phyloP scores from a whole-genome alignment of 768 basidiomycete genomes.

The Russula sp. region DNA sequence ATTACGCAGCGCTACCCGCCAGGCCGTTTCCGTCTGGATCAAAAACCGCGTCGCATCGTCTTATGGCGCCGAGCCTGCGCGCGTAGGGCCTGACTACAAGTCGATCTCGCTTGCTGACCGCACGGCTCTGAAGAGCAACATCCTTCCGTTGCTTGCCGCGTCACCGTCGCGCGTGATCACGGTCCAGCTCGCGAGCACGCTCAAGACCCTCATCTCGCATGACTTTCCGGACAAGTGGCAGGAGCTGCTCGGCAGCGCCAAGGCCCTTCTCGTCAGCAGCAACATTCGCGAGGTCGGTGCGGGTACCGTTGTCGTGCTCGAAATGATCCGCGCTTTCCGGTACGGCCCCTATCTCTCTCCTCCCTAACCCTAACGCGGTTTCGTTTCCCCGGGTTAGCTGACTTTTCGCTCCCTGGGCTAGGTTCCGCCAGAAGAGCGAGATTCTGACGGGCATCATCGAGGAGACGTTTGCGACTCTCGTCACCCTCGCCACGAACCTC shows the following conservation, averaged over 20 bases:
- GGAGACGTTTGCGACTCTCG: constrained; percentile 68
- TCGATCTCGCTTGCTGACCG: constrained; percentile 66
- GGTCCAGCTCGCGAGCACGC: constrained; percentile 64
- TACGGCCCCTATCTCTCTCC: constrained; percentile 30
- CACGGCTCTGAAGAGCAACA: constrained; percentile 58
- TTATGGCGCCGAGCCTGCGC: constrained; percentile 48
- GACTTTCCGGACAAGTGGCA: constrained; percentile 83
- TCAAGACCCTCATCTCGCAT: constrained; percentile 66
- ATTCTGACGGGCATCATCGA: constrained; percentile 52
- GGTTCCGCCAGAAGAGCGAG: constrained; percentile 64
- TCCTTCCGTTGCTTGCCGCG: constrained; percentile 64
- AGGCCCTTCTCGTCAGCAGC: constrained; percentile 53
- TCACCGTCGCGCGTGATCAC: constrained; percentile 64
- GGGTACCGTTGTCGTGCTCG: constrained; percentile 71
- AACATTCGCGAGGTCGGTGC: constrained; percentile 73
- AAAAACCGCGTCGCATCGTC: constrained; percentile 79
- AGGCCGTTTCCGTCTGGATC: constrained; percentile 81
- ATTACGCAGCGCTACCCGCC: constrained; percentile 61
- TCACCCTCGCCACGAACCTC: constrained; percentile 66
- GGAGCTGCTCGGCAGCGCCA: constrained; percentile 58
- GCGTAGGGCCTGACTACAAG: constrained; percentile 51
- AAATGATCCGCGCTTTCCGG: constrained; percentile 74
- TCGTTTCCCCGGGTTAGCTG: neutral
- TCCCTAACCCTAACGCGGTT: too few species aligned
- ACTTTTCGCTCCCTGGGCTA: constrained; percentile 27